Base-by-base conservation (phyloP, 2,329 filamentous ascomycete species). In the Dactylellina drechsleri region DNA sequence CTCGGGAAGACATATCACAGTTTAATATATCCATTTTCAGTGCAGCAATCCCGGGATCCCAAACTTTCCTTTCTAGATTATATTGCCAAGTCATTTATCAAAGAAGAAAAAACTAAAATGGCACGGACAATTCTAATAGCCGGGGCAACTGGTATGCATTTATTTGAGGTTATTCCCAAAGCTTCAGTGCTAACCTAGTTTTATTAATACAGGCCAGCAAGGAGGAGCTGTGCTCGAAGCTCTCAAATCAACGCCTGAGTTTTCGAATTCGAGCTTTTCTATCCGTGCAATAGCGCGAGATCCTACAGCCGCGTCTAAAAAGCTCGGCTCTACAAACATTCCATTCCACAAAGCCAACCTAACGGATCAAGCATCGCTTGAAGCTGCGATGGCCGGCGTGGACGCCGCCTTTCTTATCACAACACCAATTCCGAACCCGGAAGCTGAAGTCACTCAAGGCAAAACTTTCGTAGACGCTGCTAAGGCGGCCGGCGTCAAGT, bases 361-460 rank as follows among this genome's bases (percentile, higher is more conserved):
- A 5, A 67, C 59, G 26, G 64, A 64, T n/a, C 18, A 53, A 53
- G 18, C 41, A 1, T 53, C 57, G 6, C 71, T 75, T 23, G 13
- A 53, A 16, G 13, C 64, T 20, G 71, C 71, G 0, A 36, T 75
- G 13, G 41, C 13, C 15, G 58, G 41, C n/a, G 64, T 68, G 2
- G 57, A 75, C 23, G 59, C 64, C 5, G 71, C 71, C 18, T 75
- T 75, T 47, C 64, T 75, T 10, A 60, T 75, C 58, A 75, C 71
- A 45, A 67, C 64, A 31, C 71, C 71, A 4, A 13, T 1, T 12
- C 62, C 70, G 15, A 64, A 64, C 40, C 36, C 64, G 10, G 64
- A 53, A 50, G 57, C 65, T 2, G 71, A 75, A 49, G 23, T 68
- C 47, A 47, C 16, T 2, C 71, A 75, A 36, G 71, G 71, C 0